Base-by-base conservation (phyloP, 2,329 filamentous ascomycete genomes). In the Alternaria conjuncta region DNA sequence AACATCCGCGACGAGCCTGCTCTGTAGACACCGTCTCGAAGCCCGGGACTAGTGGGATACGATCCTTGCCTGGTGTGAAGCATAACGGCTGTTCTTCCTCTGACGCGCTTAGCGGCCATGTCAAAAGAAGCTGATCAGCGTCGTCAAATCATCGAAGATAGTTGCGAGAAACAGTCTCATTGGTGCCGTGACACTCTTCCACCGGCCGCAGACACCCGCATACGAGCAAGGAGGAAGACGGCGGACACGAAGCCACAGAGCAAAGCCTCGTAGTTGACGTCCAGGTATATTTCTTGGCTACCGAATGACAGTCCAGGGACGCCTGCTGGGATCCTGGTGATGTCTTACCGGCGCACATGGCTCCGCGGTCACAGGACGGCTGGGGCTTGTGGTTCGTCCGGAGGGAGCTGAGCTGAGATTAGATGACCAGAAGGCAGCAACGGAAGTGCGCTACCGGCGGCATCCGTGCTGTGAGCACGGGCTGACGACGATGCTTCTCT, bases 341-440 rank as follows among this genome's bases (percentile, higher is more conserved):
- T 67, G 65, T 67, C 63, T 68, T 55, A 65, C 57, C 50, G n/a
- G 44, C 41, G 56, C 56, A 60, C 63, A 62, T 65, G 55, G 59
- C 36, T 61, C 8, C 49, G 32, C 23, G 21, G 47, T 44, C 55
- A 51, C 28, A 25, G 30, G 49, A 57, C 56, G 53, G 47, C 18
- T 63, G 57, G 63, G 57, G 63, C 63, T 44, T 68, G 44, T 63
- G 65, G 60, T 61, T 63, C 61, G 65, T 21, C 44, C n/a, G 43
- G 20, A 26, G 13, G 9, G 36, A 26, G 55, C 51, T 21, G 47
- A 54, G 44, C 25, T 54, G 36, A 54, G 36, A 60, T 57, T 43
- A 36, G 54, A 63, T 60, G 49, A 30, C 36, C 30, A 41, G 28
- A 23, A 55, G 26, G 47, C 53, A 55, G 50, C 57, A 23, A 43